Evolutionary conservation across 1,139 yeast genomes (phyloP).

Genomic region (Suhomyces guaymorum): DNA sequence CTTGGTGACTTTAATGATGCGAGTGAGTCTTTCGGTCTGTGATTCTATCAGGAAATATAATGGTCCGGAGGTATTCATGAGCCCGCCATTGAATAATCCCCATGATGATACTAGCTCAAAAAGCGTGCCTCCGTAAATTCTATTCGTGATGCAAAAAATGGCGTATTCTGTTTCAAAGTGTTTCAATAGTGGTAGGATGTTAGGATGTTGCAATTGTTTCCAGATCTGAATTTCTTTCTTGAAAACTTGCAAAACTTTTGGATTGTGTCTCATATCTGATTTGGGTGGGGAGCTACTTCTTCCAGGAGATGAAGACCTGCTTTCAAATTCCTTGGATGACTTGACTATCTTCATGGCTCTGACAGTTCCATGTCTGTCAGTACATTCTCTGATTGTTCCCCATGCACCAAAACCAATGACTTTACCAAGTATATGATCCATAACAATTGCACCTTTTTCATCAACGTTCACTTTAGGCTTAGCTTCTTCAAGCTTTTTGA

Average conservation of each 20-base stretch:
- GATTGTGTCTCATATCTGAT: slow-evolving; percentile 20
- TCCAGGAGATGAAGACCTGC: slow-evolving; percentile 10
- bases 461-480: slow-evolving; percentile 45
- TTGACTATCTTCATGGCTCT: slow-evolving; percentile 80
- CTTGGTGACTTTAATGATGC: slow-evolving; percentile 34
- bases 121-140: slow-evolving; percentile 78
- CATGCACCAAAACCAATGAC: slow-evolving; percentile 92
- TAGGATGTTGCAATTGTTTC: slow-evolving; percentile 64
- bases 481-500: slow-evolving; percentile 28
- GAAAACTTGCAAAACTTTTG: slow-evolving; percentile 51
- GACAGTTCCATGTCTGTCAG: slow-evolving; percentile 40
- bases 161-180: slow-evolving; percentile 63
- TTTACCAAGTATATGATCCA: slow-evolving; percentile 66
- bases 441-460: slow-evolving; percentile 60
- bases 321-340: slow-evolving; percentile 42
- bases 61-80: slow-evolving; percentile 31
- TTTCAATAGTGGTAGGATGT: slow-evolving; percentile 61
- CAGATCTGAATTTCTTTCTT: slow-evolving; percentile 74
- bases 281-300: slow-evolving; percentile 14
- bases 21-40: slow-evolving; percentile 27
- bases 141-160: slow-evolving; percentile 71
- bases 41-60: slow-evolving; percentile 31
- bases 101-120: slow-evolving; percentile 72
- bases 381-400: slow-evolving; percentile 84
- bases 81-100: slow-evolving; percentile 49